Conservation (phyloP, 164 flowering plant genomes). For the Aristolochia californica region DNA sequence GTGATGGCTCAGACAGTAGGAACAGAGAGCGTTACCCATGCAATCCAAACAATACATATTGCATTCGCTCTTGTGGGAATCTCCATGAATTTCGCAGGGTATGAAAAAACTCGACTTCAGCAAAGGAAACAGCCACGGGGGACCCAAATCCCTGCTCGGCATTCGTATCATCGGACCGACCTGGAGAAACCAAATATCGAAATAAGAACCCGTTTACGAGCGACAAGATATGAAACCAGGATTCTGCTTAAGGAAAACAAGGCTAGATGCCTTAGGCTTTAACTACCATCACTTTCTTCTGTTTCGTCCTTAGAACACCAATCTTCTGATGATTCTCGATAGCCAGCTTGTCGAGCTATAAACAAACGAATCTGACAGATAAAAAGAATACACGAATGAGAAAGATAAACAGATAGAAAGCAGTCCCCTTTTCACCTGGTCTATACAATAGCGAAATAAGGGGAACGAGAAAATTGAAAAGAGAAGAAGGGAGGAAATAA, state of each 20-base stretch:
- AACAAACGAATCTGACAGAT: background rate
- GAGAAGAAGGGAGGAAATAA: background rate
- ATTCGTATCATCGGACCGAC: conserved; percentile 30
- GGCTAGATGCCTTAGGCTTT: background rate
- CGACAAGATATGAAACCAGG: background rate
- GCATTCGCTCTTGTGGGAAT: conserved; percentile 55
- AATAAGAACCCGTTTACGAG: background rate
- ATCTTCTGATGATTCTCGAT: conserved; percentile 16
- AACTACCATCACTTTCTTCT: conserved; percentile 23
- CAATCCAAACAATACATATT: conserved; percentile 65
- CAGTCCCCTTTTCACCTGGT: background rate
- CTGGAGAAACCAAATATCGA: conserved; percentile 10
- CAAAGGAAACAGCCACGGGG: conserved; percentile 59
- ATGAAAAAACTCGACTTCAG: conserved; percentile 37
- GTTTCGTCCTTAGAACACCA: conserved; percentile 16
- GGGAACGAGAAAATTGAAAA: background rate
- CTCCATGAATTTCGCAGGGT: conserved; percentile 39
- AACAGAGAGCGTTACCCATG: conserved; percentile 43
- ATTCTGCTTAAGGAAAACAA: background rate
- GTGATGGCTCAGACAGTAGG: conserved; percentile 49
- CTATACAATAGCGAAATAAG: background rate
- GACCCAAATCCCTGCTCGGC: conserved; percentile 25
- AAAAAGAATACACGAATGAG: conserved; percentile 1
- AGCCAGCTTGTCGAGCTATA: conserved; percentile 21
- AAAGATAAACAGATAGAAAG: conserved; percentile 3